Evolutionary conservation across 164 flowering plant species (phyloP).

Genomic region (Warburgia ugandensis): DNA sequence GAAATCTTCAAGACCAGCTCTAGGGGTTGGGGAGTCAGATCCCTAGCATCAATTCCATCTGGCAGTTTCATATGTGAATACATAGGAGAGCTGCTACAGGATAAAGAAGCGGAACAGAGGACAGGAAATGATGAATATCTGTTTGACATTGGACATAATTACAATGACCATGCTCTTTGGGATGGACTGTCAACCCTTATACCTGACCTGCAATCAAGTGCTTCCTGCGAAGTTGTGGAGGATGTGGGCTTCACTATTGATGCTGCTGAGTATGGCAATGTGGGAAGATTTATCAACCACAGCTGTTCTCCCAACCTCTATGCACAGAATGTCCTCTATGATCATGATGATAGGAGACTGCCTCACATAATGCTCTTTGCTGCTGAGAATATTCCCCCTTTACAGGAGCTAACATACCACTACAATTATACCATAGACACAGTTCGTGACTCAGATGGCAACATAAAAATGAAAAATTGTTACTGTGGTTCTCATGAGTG

Average conservation of each 20-base stretch:
- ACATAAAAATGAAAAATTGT: conserved; percentile 59
- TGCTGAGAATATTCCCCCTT: conserved; percentile 76
- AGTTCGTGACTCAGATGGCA: conserved; percentile 59
- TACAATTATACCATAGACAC: conserved; percentile 67
- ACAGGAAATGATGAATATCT: conserved; percentile 74
- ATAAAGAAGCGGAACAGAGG: conserved; percentile 71
- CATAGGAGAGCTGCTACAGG: conserved; percentile 69
- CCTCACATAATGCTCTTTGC: conserved; percentile 94
- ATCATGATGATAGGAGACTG: conserved; percentile 66
- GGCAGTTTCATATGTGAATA: conserved; percentile 93
- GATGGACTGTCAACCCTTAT: conserved; percentile 31
- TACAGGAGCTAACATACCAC: conserved; percentile 74
- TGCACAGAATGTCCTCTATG: conserved; percentile 86
- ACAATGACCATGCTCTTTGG: conserved; percentile 35
- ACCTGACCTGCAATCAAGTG: conserved; percentile 25
- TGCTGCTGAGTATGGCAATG: conserved; percentile 54
- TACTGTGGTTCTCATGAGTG: conserved; percentile 78
- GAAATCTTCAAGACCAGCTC: conserved; percentile 76
- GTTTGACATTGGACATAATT: conserved; percentile 78
- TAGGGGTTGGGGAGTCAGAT: conserved; percentile 91
- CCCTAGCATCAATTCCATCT: conserved; percentile 62
- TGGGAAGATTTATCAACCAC: conserved; percentile 84
- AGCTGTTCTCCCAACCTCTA: conserved; percentile 89
- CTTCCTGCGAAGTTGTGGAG: conserved; percentile 25
- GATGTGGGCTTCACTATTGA: conserved; percentile 72